phyloP scores from a whole-genome alignment of 306 rosid genomes.

The Lathyrus sativus region DNA sequence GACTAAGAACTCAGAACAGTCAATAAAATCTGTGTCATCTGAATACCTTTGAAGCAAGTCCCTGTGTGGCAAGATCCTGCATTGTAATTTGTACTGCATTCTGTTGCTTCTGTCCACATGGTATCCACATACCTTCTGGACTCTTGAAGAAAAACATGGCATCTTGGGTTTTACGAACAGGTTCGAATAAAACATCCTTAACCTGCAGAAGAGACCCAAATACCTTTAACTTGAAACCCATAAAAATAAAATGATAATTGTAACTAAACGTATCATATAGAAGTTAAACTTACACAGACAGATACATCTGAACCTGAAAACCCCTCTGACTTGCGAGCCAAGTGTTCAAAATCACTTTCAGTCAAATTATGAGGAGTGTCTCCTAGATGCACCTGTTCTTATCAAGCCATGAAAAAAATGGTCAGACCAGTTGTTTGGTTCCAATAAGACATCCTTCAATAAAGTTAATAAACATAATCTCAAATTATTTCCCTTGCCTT shows the following conservation, averaged over 20 bases:
- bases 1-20: neutral
- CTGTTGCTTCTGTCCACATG: conserved; percentile 91
- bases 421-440: conserved; percentile 28
- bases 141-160: conserved; percentile 86
- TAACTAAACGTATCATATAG: conserved; percentile 24
- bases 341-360: conserved; percentile 84
- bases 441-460: conserved; percentile 23
- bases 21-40: conserved; percentile 31
- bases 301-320: conserved; percentile 96
- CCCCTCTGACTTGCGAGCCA: conserved; percentile 83
- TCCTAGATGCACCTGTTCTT: conserved; percentile 91
- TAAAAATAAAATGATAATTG: conserved; percentile 1
- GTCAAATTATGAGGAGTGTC: conserved; percentile 92
- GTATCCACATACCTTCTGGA: conserved; percentile 74
- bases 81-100: conserved; percentile 73
- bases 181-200: conserved; percentile 97
- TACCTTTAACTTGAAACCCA: conserved; percentile 21
- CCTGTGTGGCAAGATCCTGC: conserved; percentile 84
- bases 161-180: conserved; percentile 99
- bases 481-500: conserved; percentile 56
- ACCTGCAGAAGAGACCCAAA: conserved; percentile 54
- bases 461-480: conserved; percentile 25
- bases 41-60: conserved; percentile 84
- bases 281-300: conserved; percentile 85
- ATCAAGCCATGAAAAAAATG: conserved; percentile 32